Evolutionary conservation across 192 early-diverging fungal species (phyloP), one percentile per base, ranked within the genome.

Genomic region (Podila epigama): DNA sequence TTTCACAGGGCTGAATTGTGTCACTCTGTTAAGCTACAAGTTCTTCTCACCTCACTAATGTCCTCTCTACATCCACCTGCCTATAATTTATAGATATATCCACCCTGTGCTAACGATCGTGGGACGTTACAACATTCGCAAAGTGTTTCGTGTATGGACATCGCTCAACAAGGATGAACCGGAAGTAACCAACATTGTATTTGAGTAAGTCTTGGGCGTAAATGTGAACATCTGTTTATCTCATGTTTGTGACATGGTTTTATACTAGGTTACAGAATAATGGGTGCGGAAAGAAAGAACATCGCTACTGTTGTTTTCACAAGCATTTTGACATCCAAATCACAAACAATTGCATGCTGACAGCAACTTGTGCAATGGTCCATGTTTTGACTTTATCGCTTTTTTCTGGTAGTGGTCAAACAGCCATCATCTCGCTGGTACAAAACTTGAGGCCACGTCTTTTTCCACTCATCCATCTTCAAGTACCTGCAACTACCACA

Each of bases 401-500:
- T 28, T 16, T 8, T 40, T 16, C 5, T 44, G 5, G 61, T 65
- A 81, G 75, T 68, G 80, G 80, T 8, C 75, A 83, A 6, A 88
- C 83, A 0, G 83, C 83, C 12, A 79, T 88, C 28, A 64, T 88
- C 20, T 82, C 81, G 18, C 51, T 85, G 25, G 71, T 59, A 18
- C 86, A 86, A 36, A 78, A 84, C 54, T 34, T 88, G 31, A 59
- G 83, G 36, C 86, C 86, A 10, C 73, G 83, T 16, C 40, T 88
- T 13, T 82, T 88, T 15, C 86, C 86, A 3, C 80, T 84, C 51
- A 18, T 86, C 15, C 58, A 79, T 7, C 55, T 88, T 29, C 59
- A 80, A 13, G 75, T 88, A 13, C 86, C 84, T 20, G 75, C 83
- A 0, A 81, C 84, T 5, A 83, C 82, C 0, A 84, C 83, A 2